Conservation (phyloP, 1,284 basidiomycete genomes). For the Puccinia coronata region DNA sequence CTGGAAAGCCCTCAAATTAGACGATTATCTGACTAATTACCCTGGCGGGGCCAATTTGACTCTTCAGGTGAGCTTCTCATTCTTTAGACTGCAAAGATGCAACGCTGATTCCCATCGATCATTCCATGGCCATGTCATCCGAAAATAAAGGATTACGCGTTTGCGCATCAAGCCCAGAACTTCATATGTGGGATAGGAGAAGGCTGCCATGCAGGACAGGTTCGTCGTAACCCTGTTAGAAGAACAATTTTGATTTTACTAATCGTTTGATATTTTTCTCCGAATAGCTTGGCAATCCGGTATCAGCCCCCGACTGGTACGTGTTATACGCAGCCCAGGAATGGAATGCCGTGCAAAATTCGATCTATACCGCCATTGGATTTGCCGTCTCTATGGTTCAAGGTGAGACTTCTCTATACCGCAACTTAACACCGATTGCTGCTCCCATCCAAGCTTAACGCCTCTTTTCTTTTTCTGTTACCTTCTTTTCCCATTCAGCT, state of each 20-base stretch:
- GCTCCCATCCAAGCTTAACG: background rate
- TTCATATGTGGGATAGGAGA: slow-evolving; percentile 50
- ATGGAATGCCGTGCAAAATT: slow-evolving; percentile 49
- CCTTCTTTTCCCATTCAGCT: slow-evolving; percentile 25
- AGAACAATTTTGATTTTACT: background rate
- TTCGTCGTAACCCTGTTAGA: background rate
- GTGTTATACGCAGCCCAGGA: slow-evolving; percentile 48
- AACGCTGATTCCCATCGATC: background rate
- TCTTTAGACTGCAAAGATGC: background rate
- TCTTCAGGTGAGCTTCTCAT: slow-evolving; percentile 29
- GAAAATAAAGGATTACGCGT: slow-evolving; percentile 40
- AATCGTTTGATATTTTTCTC: background rate
- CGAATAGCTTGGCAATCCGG: slow-evolving; percentile 44
- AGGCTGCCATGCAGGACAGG: slow-evolving; percentile 43
- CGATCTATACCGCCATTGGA: slow-evolving; percentile 47
- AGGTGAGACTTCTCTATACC: slow-evolving; percentile 19
- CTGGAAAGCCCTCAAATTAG: slow-evolving; percentile 35
- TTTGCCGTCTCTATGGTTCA: slow-evolving; percentile 50
- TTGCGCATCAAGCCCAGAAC: slow-evolving; percentile 45
- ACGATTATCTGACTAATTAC: slow-evolving; percentile 39
- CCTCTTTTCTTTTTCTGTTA: background rate
- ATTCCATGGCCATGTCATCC: background rate
- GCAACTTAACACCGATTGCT: background rate
- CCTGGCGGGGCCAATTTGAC: slow-evolving; percentile 33
- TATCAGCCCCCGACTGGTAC: slow-evolving; percentile 45